Conservation (phyloP, 441 rosid species). For the Arabidopsis lyrata region DNA sequence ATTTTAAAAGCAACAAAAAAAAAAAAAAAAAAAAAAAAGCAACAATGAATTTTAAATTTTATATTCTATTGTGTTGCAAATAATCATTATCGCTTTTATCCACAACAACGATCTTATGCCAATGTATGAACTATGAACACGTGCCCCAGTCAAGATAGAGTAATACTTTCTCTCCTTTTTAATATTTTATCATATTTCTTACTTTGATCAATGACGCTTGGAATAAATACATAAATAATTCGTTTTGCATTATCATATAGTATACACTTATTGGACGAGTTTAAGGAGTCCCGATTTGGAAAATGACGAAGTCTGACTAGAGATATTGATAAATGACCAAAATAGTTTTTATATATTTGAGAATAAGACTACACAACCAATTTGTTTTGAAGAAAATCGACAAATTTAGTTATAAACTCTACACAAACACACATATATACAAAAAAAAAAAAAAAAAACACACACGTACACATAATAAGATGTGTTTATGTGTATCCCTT, state of each 20-base stretch:
- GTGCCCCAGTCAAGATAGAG: conserved; percentile 30
- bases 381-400: not conserved
- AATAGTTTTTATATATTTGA: not conserved
- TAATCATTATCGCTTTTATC: conserved; percentile 33
- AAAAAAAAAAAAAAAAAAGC: too few species aligned
- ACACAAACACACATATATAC: not conserved
- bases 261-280: not conserved
- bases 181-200: not conserved
- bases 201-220: conserved; percentile 1
- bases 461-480: not conserved
- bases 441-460: too few species aligned
- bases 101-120: conserved; percentile 28
- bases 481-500: not conserved
- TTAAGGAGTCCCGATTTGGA: not conserved
- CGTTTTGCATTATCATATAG: conserved; percentile 10
- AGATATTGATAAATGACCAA: too few species aligned
- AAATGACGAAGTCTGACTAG: not conserved
- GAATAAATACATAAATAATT: not conserved
- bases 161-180: not conserved
- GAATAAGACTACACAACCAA: not conserved
- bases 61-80: conserved; percentile 24
- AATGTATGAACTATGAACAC: conserved; percentile 40
- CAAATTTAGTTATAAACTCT: not conserved
- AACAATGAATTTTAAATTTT: not conserved
- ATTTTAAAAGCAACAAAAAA: too few species aligned